Base-by-base conservation (phyloP, 2,329 filamentous ascomycete genomes). In the Ploettnerulaceae sp. region DNA sequence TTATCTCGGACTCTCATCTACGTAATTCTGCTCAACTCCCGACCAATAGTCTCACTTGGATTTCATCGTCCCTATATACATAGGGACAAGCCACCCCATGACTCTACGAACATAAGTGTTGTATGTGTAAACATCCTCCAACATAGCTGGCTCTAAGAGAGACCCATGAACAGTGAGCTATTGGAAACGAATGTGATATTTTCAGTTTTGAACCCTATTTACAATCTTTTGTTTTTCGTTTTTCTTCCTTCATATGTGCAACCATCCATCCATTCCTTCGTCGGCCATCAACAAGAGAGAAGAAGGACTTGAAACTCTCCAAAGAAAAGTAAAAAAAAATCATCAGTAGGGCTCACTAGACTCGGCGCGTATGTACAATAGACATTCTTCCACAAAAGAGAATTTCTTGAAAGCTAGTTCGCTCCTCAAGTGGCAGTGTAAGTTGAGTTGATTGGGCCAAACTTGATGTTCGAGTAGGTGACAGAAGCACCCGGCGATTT, bases 401-500 rank as follows among this genome's bases (percentile, higher is more conserved):
- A 7, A 3, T 14, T 24, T 7, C 18, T 18, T 31, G 4, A 14
- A 26, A 28, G 14, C 15, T 9, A 22, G 21, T 5, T 7, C 22
- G 18, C 11, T 18, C 5, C 2, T 21, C 3, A 47, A 3, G 28
- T 41, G 8, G 36, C 47, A 11, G 53, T 44, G 41, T 50, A 61
- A 29, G 60, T 61, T 4, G 58, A 61, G 47, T 57, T 57, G 45
- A 62, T 60, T 7, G 56, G 45, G 21, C 60, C 60, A 31, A 52
- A 45, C 48, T 59, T 61, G 50, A 62, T 60, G 48, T 62, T 60
- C 34, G 60, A 59, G 49, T 57, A 58, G 17, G 52, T 53, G 66
- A 72, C 71, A 36, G 55, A 60, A 15, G 76, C 66, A 63, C 70
- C 68, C 36, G 74, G 67, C 14, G 62, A 59, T 43, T 67, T 55